These are phyloP conservation scores for Wickerhamiella dianesei DNA, from an alignment of 805 yeast genomes.

Conservation along the genomic window DNA sequence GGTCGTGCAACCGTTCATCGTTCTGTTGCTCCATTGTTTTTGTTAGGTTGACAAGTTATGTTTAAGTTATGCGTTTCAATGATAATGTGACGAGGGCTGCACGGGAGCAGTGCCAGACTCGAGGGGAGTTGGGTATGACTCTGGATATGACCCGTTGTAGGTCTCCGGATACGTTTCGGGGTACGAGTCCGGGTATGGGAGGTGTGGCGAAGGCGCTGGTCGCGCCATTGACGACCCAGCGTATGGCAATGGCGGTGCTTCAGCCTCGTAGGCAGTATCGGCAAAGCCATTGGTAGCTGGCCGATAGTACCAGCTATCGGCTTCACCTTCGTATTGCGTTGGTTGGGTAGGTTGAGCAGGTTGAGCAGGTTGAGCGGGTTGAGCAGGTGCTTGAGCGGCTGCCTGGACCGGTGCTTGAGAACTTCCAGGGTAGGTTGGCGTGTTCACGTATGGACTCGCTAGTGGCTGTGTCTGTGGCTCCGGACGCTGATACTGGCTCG, in stretches of 20 bases:
- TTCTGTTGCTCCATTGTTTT: slow-evolving; percentile 34
- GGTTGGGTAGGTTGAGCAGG: not conserved
- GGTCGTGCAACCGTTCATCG: slow-evolving; percentile 45
- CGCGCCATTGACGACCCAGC: not conserved
- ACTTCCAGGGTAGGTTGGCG: too few relatives aligned
- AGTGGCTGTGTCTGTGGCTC: too few relatives aligned
- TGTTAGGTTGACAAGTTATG: too few relatives aligned
- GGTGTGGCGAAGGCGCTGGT: not conserved
- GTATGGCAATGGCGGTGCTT: not conserved
- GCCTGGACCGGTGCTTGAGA: too few relatives aligned
- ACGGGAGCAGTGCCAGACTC: not conserved
- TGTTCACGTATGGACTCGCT: too few relatives aligned
- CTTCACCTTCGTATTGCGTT: not conserved
- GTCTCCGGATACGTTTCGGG: not conserved
- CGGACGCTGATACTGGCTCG: too few relatives aligned
- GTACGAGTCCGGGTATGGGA: not conserved
- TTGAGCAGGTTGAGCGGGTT: not conserved
- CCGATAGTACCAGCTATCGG: not conserved
- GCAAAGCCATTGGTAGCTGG: not conserved
- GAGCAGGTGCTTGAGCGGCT: too few relatives aligned
- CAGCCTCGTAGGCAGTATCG: not conserved
- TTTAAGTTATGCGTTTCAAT: not conserved
- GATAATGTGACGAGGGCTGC: not conserved
- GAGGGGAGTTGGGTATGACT: not conserved
- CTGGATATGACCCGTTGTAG: not conserved